phyloP scores from a whole-genome alignment of 1,284 basidiomycete species.

The Chalciporus sp. region DNA sequence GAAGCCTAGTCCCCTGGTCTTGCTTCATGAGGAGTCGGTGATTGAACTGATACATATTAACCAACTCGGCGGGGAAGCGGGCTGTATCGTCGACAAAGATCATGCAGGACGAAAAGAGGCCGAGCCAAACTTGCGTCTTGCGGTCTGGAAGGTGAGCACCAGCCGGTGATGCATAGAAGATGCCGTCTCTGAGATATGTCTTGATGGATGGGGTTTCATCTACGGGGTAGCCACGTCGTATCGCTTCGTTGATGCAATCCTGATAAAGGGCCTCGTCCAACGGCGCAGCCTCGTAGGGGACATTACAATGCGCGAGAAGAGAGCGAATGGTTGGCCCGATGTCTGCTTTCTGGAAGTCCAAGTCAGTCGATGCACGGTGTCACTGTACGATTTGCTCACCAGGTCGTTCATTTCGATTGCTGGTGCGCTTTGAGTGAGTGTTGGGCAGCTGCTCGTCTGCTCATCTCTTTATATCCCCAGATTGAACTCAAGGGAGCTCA shows the following conservation, averaged over 20 bases:
- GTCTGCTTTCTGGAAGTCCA: not conserved
- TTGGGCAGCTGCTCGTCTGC: too few relatives aligned
- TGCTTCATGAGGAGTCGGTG: slow-evolving; percentile 18
- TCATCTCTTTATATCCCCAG: too few relatives aligned
- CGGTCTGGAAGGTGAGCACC: slow-evolving; percentile 26
- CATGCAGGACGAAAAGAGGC: slow-evolving; percentile 25
- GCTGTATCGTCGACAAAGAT: slow-evolving; percentile 30
- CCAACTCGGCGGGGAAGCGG: slow-evolving; percentile 10
- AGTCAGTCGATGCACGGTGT: not conserved
- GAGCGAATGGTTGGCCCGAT: not conserved
- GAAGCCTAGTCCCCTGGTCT: slow-evolving; percentile 19
- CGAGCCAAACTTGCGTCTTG: slow-evolving; percentile 21
- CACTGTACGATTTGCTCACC: not conserved
- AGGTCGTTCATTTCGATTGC: not conserved
- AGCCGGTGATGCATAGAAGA: slow-evolving; percentile 7
- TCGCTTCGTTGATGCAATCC: slow-evolving; percentile 3
- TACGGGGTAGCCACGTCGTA: slow-evolving; percentile 2
- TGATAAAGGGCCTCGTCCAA: slow-evolving; percentile 2
- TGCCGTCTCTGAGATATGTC: slow-evolving; percentile 19
- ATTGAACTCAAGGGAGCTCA: too few relatives aligned
- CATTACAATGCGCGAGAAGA: slow-evolving; percentile 5
- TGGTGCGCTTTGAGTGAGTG: not conserved
- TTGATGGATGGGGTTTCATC: slow-evolving; percentile 8
- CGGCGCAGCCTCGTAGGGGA: not conserved
- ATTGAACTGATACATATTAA: slow-evolving; percentile 24